A percentile compares a stretch with the other conserved stretches of the same genome.
Evolutionary conservation across 352 stramenopile species (phyloP).

Genomic region (Pythium myriotylum): DNA sequence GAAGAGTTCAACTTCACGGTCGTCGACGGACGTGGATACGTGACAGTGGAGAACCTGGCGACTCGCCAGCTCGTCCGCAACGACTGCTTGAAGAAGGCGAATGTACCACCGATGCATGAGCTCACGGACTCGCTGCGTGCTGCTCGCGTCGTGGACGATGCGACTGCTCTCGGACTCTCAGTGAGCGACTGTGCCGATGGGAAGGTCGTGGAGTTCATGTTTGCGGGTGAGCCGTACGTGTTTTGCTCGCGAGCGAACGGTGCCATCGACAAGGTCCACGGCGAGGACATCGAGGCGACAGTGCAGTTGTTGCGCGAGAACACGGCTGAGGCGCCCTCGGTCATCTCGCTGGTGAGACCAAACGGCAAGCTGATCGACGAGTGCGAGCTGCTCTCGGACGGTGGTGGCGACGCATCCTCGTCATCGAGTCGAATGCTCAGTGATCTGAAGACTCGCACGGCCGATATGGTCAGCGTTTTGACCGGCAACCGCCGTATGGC

Average conservation of each 20-base stretch:
- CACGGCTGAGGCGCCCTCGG: not conserved
- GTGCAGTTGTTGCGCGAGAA: constrained; percentile 1
- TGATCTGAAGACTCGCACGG: not conserved
- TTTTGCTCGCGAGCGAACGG: constrained; percentile 10
- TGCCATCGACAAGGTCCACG: constrained; percentile 10
- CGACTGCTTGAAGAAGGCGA: not conserved
- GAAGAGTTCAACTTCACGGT: constrained; percentile 15
- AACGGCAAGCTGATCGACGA: not conserved
- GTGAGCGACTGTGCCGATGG: not conserved
- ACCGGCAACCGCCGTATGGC: not conserved
- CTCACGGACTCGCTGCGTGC: not conserved
- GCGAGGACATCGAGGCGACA: constrained; percentile 8
- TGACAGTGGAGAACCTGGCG: not conserved
- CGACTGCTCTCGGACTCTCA: not conserved
- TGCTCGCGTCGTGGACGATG: not conserved
- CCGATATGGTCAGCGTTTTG: not conserved
- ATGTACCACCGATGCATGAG: not conserved
- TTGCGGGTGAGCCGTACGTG: constrained; percentile 15
- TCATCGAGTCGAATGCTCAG: not conserved
- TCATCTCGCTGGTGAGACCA: not conserved
- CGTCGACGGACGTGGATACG: not conserved
- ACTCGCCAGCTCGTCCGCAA: not conserved
- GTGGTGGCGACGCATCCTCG: not conserved
- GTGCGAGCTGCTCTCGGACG: not conserved
- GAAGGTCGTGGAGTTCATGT: constrained; percentile 15